Evolutionary conservation across 2,329 filamentous ascomycete species (phyloP), one percentile per base, ranked within the genome.

Genomic region (Beauveria rudraprayagi): DNA sequence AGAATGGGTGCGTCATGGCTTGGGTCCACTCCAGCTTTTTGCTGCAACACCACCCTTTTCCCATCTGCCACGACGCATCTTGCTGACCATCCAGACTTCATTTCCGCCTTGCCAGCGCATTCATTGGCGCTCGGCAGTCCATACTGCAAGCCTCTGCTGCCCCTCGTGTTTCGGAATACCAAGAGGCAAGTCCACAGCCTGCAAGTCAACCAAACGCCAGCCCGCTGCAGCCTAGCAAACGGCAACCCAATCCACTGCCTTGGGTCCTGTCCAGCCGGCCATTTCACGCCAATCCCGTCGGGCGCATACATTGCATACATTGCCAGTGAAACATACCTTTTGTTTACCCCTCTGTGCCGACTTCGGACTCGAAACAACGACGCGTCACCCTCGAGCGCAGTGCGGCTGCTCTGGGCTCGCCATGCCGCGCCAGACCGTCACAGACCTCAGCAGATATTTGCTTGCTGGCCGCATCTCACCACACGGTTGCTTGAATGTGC

Each of bases 361-460:
- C 44, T 30, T 61, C 59, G 59, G 59, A 56, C 34, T 55, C 52
- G 41, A 60, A 11, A 43, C 16, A 46, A 48, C 22, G 48, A 55
- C 59, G 50, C 59, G 51, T 55, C 59, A 50, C 5, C 55, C 55
- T 50, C 48, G 40, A 41, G 19, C 19, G 48, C 56, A 41, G 4
- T 11, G 6, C 37, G 54, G 14, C 47, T 30, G 41, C 19, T n/a
- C 44, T 26, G 44, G 40, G 46, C 22, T 41, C 63, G 63, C 56
- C 19, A 83, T 83, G 81, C 65, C 71, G 22, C 78, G 76, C 30
- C 72, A 78, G 46, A 70, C 78, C 24, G 73, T 76, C 3, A 66
- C 73, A 8, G 75, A 76, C 46, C 73, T 83, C 11, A 75, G 79
- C 66, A 76, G 71, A 64, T 83, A 83, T 62, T 69, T 83, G 50